Percentiles rank a stretch among this genome's conserved stretches.
Conservation (phyloP, 2,329 filamentous ascomycete genomes). For the Fusarium sp. region DNA sequence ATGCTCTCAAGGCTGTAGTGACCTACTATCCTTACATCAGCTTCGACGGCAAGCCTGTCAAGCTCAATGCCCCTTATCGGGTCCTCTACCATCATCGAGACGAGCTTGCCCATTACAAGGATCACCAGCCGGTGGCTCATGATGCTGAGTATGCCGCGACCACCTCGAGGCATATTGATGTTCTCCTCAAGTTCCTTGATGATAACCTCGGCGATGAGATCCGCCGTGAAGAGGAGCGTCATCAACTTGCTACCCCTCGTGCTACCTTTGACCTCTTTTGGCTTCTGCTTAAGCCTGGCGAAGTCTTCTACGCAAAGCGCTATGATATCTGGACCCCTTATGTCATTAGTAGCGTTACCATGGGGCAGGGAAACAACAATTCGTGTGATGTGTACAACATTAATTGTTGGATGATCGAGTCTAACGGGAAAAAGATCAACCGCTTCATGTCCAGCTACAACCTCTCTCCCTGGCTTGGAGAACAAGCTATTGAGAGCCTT, state of each 20-base stretch:
- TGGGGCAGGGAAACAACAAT: constrained; percentile 21
- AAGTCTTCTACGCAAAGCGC: constrained; percentile 58
- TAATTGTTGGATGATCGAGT: constrained; percentile 59
- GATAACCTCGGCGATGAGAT: constrained; percentile 54
- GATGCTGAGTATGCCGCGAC: constrained; percentile 55
- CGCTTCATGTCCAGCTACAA: constrained; percentile 55
- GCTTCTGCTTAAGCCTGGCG: constrained; percentile 60
- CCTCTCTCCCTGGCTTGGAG: constrained; percentile 57
- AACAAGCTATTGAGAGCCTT: constrained; percentile 58
- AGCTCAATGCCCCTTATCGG: constrained; percentile 60
- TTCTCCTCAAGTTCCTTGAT: constrained; percentile 59
- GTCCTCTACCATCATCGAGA: constrained; percentile 61
- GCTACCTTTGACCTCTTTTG: constrained; percentile 62
- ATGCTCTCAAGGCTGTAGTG: constrained; percentile 62
- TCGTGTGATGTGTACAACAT: constrained; percentile 46
- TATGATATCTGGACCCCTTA: constrained; percentile 57
- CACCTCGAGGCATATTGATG: constrained; percentile 59
- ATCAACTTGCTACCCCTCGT: constrained; percentile 53
- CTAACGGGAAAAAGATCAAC: constrained; percentile 50
- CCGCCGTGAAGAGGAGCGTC: constrained; percentile 56
- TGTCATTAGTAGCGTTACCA: constrained; percentile 54
- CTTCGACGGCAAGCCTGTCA: constrained; percentile 53
- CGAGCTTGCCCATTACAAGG: constrained; percentile 58
- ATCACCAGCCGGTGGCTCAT: constrained; percentile 57
- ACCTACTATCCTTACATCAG: constrained; percentile 60